Evolutionary conservation across 176 grass and related monocot species (phyloP).

Genomic region (Zea mays): DNA sequence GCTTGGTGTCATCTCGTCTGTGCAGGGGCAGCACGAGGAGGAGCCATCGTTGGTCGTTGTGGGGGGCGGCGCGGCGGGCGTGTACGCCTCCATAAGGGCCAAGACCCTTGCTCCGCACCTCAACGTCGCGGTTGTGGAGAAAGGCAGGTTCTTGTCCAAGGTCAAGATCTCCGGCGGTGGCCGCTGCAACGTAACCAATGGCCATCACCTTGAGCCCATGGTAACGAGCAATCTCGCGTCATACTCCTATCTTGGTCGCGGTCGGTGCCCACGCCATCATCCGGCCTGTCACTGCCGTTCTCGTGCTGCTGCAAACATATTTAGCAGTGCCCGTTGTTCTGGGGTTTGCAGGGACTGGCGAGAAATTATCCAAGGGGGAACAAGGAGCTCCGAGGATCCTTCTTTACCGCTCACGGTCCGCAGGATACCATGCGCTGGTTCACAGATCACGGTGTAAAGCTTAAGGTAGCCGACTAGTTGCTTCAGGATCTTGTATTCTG

Average conservation of each 20-base stretch:
- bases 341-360: conserved; percentile 46
- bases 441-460: conserved; percentile 71
- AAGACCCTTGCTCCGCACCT: conserved; percentile 64
- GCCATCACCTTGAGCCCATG: conserved; percentile 63
- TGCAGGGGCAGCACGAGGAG: conserved; percentile 7
- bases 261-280: background rate
- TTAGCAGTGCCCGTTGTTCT: background rate
- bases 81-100: conserved; percentile 88
- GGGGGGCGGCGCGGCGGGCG: conserved; percentile 80
- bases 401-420: conserved; percentile 74
- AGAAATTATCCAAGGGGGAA: conserved; percentile 88
- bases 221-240: conserved; percentile 10
- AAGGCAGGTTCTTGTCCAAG: conserved; percentile 87
- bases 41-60: conserved; percentile 68
- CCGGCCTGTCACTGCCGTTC: background rate
- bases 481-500: conserved; percentile 4
- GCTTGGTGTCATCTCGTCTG: background rate
- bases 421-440: conserved; percentile 89
- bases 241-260: background rate
- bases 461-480: conserved; percentile 68
- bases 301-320: background rate
- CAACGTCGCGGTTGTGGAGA: conserved; percentile 76
- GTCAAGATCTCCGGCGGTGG: conserved; percentile 94
- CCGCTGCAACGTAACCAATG: conserved; percentile 92
- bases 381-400: conserved; percentile 77